Evolutionary conservation across 305 asterid genomes (phyloP).

Genomic region (Fraxinus xanthoxyloides): DNA sequence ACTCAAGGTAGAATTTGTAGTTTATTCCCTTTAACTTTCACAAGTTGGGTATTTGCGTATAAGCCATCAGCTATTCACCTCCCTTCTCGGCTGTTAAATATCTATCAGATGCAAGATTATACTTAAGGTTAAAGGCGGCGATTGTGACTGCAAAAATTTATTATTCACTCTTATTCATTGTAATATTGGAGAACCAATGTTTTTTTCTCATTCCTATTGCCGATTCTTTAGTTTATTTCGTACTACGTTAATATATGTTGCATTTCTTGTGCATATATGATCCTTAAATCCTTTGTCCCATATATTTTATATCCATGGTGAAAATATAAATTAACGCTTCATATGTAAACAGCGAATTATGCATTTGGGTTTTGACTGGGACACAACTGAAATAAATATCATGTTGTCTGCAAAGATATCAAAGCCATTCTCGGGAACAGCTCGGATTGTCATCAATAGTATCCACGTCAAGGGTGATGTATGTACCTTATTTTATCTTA

Average conservation of each 20-base stretch:
- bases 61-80: neutral
- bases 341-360: slow-evolving; percentile 51
- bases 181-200: neutral
- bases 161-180: neutral
- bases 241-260: neutral
- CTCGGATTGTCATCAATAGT: slow-evolving; percentile 82
- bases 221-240: neutral
- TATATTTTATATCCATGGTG: neutral
- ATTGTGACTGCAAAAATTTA: neutral
- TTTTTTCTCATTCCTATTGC: neutral
- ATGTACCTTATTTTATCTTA: slow-evolving; percentile 35
- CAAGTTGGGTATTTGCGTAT: neutral
- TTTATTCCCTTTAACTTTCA: neutral
- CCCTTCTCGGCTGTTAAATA: neutral
- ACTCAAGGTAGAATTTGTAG: neutral
- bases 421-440: slow-evolving; percentile 88
- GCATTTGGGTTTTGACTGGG: slow-evolving; percentile 95
- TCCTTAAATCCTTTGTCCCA: neutral
- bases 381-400: slow-evolving; percentile 70
- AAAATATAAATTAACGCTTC: slow-evolving; percentile 22
- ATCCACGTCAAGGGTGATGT: slow-evolving; percentile 96
- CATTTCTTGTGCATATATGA: neutral
- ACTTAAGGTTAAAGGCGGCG: neutral
- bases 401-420: slow-evolving; percentile 85
- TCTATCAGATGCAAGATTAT: neutral